These are phyloP conservation scores for Sporormia fimetaria DNA, from an alignment of 495 filamentous ascomycete genomes.

Conservation along the genomic window DNA sequence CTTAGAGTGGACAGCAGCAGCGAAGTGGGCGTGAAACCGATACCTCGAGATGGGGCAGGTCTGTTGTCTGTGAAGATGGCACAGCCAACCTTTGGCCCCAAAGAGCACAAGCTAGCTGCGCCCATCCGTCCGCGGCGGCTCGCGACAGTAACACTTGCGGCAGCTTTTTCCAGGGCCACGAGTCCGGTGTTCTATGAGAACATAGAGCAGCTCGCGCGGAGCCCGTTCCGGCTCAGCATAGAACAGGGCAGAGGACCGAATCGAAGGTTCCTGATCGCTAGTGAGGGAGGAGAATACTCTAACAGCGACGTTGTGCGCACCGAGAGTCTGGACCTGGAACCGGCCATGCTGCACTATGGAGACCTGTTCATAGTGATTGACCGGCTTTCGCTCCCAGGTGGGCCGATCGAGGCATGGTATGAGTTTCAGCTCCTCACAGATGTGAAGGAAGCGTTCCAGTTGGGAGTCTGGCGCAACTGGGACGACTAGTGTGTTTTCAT, in stretches of 20 bases:
- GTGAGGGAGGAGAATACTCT: constrained; percentile 50
- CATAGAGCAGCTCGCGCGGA: constrained; percentile 36
- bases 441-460: constrained; percentile 18
- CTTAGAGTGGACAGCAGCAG: constrained; percentile 56
- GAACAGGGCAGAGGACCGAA: constrained; percentile 61
- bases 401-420: constrained; percentile 27
- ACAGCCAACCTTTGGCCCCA: constrained; percentile 21
- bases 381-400: constrained; percentile 32
- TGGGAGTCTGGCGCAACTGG: constrained; percentile 31
- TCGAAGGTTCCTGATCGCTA: constrained; percentile 45
- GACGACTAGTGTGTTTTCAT: constrained; percentile 20
- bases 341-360: constrained; percentile 37
- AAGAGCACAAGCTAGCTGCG: constrained; percentile 24
- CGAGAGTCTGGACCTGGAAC: constrained; percentile 58
- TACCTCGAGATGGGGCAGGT: constrained; percentile 59
- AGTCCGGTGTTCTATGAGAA: constrained; percentile 16
- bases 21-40: constrained; percentile 40
- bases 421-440: constrained; percentile 30
- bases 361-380: constrained; percentile 73
- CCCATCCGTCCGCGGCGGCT: constrained; percentile 25
- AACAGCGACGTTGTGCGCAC: constrained; percentile 57
- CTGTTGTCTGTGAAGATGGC: constrained; percentile 35
- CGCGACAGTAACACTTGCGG: constrained; percentile 9
- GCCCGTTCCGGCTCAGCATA: constrained; percentile 51
- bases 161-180: constrained; percentile 23